Evolutionary conservation across 1,284 basidiomycete species (phyloP).

Genomic region (Neonothopanus nambi): DNA sequence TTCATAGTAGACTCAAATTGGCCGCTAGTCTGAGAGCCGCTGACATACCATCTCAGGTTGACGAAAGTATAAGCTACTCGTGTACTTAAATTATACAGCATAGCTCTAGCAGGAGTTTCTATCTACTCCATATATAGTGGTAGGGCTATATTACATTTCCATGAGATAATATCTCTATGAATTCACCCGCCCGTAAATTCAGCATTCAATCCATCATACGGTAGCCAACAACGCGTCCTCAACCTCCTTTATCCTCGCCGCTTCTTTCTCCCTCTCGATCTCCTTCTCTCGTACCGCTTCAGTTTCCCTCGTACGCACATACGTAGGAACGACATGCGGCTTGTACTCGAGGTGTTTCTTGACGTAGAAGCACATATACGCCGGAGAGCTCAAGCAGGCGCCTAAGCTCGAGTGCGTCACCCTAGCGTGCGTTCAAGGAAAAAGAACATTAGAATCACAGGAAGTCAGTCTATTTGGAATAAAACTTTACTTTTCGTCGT

Average conservation of each 20-base stretch:
- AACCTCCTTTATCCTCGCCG: slow-evolving; percentile 40
- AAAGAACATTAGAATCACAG: background rate
- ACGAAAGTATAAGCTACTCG: too few relatives aligned
- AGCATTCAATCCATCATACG: too few relatives aligned
- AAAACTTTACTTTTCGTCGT: slow-evolving; percentile 86
- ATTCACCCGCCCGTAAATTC: too few relatives aligned
- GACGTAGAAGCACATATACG: slow-evolving; percentile 94
- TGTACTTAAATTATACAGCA: too few relatives aligned
- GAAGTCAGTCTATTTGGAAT: background rate
- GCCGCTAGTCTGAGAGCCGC: too few relatives aligned
- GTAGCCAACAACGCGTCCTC: slow-evolving; percentile 58
- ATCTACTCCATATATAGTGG: too few relatives aligned
- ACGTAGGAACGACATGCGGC: slow-evolving; percentile 64
- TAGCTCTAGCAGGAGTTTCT: too few relatives aligned
- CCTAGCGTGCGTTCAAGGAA: slow-evolving; percentile 38
- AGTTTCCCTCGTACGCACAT: slow-evolving; percentile 66
- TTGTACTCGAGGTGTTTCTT: slow-evolving; percentile 85
- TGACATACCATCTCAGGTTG: too few relatives aligned
- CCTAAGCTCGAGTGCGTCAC: slow-evolving; percentile 71
- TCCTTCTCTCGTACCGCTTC: slow-evolving; percentile 68
- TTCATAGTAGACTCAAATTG: too few relatives aligned
- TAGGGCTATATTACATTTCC: too few relatives aligned
- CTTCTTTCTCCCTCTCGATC: slow-evolving; percentile 53
- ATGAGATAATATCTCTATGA: too few relatives aligned
- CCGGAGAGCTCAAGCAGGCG: slow-evolving; percentile 67